Conservation (phyloP, 352 stramenopile genomes). For the Aphanomyces euteiches region DNA sequence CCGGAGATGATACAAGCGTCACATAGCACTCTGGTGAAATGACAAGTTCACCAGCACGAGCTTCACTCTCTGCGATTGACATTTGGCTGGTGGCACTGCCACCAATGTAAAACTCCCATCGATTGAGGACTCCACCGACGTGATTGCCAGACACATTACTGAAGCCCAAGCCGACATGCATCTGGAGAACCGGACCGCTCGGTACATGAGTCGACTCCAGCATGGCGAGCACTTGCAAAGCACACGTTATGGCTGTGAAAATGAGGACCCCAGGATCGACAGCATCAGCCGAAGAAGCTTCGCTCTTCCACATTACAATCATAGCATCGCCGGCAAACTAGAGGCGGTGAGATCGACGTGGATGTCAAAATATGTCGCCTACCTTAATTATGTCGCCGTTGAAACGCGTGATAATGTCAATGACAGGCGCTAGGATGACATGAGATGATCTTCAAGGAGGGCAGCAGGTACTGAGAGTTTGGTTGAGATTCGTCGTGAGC, state of each 20-base stretch:
- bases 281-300: slow-evolving; percentile 33
- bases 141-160: slow-evolving; percentile 74
- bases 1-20: slow-evolving; percentile 37
- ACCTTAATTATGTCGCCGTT: slow-evolving; percentile 77
- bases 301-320: slow-evolving; percentile 78
- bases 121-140: slow-evolving; percentile 72
- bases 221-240: slow-evolving; percentile 51
- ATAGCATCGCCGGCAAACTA: slow-evolving; percentile 71
- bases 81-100: slow-evolving; percentile 81
- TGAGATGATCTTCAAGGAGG: background rate
- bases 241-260: slow-evolving; percentile 55
- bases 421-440: slow-evolving; percentile 50
- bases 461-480: slow-evolving; percentile 42
- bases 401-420: slow-evolving; percentile 68
- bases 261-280: slow-evolving; percentile 44
- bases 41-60: slow-evolving; percentile 65
- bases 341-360: background rate
- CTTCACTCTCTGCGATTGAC: slow-evolving; percentile 63
- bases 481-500: slow-evolving; percentile 70
- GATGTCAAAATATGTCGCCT: background rate
- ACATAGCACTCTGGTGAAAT: slow-evolving; percentile 54
- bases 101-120: slow-evolving; percentile 85
- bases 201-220: slow-evolving; percentile 39
- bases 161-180: slow-evolving; percentile 81
- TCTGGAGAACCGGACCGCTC: slow-evolving; percentile 37